Evolutionary conservation across 208 protist species (phyloP), one percentile per base, ranked within the genome.

Genomic region (Polymyxa betae): DNA sequence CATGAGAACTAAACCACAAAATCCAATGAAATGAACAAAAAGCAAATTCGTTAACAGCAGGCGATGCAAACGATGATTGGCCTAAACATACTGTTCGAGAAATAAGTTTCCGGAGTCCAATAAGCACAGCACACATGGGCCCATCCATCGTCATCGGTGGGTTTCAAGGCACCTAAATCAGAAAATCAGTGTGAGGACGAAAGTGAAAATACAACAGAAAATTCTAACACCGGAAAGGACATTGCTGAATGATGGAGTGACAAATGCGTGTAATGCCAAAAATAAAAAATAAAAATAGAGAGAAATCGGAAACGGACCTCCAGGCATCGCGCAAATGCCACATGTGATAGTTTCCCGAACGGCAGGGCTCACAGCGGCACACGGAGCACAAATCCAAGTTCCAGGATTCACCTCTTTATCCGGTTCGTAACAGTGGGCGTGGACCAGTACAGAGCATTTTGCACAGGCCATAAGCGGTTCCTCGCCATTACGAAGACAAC

Each of bases 121-220:
- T 38, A n/a, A 5, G 72, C 72, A 82, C 72, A 82, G 72, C 72
- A 82, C 12, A 82, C 5, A 43, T 82, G 72, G 16, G 72, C 5
- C 72, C 72, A 82, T 20, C 72, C 12, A 35, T 82, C 40, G n/a
- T 40, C n/a, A 43, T 82, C 35, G 12, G 72, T 82, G 72, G 72
- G 72, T 35, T 82, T 82, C n/a, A 82, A 43, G n/a, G 72, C 72
- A 12, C 72, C 72, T 82, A 43, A n/a, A n/a, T n/a, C n/a, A n/a
- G n/a, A n/a, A n/a, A n/a, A n/a, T n/a, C n/a, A n/a, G n/a, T n/a
- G n/a, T n/a, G n/a, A n/a, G n/a, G n/a, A n/a, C n/a, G n/a, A n/a
- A n/a, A n/a, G n/a, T n/a, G n/a, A n/a, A n/a, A n/a, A n/a, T n/a
- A n/a, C n/a, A n/a, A n/a, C n/a, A n/a, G n/a, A n/a, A n/a, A n/a